Conservation (phyloP, 805 yeast species). For the Candida hungchunana region DNA sequence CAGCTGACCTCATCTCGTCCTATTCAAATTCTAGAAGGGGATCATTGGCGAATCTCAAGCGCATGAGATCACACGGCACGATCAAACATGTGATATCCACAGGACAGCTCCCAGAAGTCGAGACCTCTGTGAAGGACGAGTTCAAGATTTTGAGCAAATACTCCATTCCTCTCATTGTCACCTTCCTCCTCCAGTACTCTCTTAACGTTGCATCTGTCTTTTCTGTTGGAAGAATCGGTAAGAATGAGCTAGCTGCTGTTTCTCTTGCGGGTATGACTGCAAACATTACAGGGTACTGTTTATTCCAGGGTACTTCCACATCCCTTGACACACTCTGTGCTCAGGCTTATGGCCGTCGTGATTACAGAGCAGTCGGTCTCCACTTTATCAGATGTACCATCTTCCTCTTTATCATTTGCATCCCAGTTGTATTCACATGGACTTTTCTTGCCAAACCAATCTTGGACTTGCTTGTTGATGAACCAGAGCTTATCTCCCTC, state of each 20-base stretch:
- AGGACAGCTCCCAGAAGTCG: conserved; percentile 23
- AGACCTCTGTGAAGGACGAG: conserved; percentile 35
- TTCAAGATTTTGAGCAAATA: conserved; percentile 36
- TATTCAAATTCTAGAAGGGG: conserved; percentile 18
- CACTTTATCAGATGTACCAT: conserved; percentile 65
- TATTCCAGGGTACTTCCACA: conserved; percentile 75
- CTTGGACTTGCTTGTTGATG: conserved; percentile 41
- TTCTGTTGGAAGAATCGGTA: conserved; percentile 71
- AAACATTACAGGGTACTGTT: conserved; percentile 68
- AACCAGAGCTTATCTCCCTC: conserved; percentile 39
- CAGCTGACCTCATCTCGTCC: conserved; percentile 17
- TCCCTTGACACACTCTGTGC: conserved; percentile 75
- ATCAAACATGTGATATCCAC: conserved; percentile 23
- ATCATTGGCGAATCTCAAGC: conserved; percentile 24
- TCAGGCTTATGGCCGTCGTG: conserved; percentile 70
- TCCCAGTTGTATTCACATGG: conserved; percentile 63
- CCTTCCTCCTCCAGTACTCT: conserved; percentile 68
- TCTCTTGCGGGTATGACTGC: conserved; percentile 76
- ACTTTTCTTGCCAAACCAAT: conserved; percentile 48
- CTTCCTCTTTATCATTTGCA: conserved; percentile 47
- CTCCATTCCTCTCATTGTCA: conserved; percentile 60
- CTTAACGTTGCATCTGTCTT: conserved; percentile 73
- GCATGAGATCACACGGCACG: conserved; percentile 24
- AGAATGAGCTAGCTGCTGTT: conserved; percentile 69
- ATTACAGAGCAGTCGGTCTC: conserved; percentile 60